Evolutionary conservation across 805 yeast genomes (phyloP).

Genomic region (Metschnikowia lachancei): DNA sequence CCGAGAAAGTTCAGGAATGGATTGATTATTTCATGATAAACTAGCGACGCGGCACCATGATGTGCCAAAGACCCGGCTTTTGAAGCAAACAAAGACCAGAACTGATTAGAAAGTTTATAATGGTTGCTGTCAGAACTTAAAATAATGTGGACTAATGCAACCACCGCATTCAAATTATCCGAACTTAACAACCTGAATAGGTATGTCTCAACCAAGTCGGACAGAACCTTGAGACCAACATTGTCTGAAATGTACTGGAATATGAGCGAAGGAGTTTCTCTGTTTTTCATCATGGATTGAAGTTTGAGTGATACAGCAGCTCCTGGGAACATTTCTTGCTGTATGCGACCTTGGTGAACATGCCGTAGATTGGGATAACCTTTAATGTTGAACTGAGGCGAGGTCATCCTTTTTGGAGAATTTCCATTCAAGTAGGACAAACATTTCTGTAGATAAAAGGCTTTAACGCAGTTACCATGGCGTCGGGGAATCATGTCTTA

Average conservation of each 20-base stretch:
- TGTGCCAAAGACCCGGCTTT: conserved; percentile 25
- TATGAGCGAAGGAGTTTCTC: conserved; percentile 1
- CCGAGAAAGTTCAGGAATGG: conserved; percentile 17
- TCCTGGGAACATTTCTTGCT: neutral
- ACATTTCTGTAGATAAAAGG: conserved; percentile 2
- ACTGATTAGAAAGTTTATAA: conserved; percentile 29
- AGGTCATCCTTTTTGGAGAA: neutral
- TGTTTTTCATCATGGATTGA: conserved; percentile 6
- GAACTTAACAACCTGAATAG: conserved; percentile 21
- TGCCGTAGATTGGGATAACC: neutral
- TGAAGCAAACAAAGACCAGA: conserved; percentile 33
- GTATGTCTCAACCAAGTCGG: conserved; percentile 24
- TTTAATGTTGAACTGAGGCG: neutral
- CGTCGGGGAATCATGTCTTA: neutral
- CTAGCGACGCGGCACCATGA: conserved; percentile 31
- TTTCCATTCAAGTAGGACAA: neutral
- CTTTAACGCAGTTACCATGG: neutral
- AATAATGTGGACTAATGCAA: conserved; percentile 29
- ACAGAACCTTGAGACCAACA: conserved; percentile 7
- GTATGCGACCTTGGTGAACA: neutral
- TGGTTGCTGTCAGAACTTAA: conserved; percentile 11
- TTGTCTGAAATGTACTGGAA: conserved; percentile 12
- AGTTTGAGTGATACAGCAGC: conserved; percentile 4
- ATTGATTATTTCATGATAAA: conserved; percentile 38
- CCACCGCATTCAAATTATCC: conserved; percentile 25